Percentiles rank a stretch among this genome's conserved stretches.
Conservation (phyloP, 2,329 filamentous ascomycete species). For the Leptosphaerulina australis region DNA sequence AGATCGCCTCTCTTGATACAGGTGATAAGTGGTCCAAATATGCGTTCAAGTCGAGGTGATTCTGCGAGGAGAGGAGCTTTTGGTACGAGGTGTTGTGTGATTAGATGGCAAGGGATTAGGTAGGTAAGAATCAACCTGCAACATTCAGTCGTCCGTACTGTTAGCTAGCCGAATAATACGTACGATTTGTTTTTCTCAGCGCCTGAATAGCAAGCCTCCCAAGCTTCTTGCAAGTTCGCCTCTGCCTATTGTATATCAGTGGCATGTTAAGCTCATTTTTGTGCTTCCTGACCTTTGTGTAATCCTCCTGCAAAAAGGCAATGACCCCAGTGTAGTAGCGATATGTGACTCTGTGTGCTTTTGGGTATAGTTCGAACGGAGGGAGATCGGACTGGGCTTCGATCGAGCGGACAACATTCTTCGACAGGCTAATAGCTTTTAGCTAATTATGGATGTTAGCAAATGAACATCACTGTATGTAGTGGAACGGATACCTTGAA, state of each 20-base stretch:
- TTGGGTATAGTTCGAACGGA: constrained; percentile 77
- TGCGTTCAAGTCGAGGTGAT: constrained; percentile 74
- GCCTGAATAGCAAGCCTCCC: constrained; percentile 76
- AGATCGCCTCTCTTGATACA: constrained; percentile 86
- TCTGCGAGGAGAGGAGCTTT: constrained; percentile 71
- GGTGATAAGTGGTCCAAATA: constrained; percentile 77
- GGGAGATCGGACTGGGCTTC: constrained; percentile 82
- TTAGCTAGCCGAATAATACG: constrained; percentile 37
- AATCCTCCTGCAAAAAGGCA: constrained; percentile 94
- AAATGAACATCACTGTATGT: background rate
- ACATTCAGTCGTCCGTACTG: constrained; percentile 9
- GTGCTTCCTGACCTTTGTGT: constrained; percentile 68
- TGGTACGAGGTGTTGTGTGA: constrained; percentile 85
- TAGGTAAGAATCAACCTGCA: constrained; percentile 87
- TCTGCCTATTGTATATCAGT: constrained; percentile 40
- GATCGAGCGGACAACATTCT: constrained; percentile 86
- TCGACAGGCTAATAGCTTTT: constrained; percentile 85
- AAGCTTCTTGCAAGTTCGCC: constrained; percentile 73
- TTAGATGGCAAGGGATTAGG: constrained; percentile 87
- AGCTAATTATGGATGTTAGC: constrained; percentile 54
- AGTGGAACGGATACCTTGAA: constrained; percentile 67
- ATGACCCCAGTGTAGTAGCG: constrained; percentile 95
- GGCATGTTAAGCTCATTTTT: background rate
- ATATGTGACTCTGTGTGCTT: constrained; percentile 91
- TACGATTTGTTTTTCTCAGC: constrained; percentile 81